Percentiles rank a stretch among this genome's conserved stretches.
These are phyloP conservation scores for Pichia sp. DNA, from an alignment of 1,139 yeast genomes.

Conservation along the genomic window DNA sequence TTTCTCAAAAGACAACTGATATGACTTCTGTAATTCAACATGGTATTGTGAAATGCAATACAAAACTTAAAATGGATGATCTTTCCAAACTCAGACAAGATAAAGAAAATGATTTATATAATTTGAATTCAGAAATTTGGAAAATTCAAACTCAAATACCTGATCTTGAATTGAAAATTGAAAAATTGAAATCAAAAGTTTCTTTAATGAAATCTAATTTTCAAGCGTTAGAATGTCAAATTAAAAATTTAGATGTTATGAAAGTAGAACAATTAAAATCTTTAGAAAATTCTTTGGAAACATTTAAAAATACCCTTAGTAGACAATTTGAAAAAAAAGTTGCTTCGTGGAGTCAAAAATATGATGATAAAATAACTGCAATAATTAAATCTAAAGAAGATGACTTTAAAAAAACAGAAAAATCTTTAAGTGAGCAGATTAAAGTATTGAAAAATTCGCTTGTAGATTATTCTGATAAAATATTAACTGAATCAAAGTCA, in stretches of 20 bases:
- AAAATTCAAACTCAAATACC: slow-evolving; percentile 21
- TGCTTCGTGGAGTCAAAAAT: too few relatives aligned
- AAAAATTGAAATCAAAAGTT: too few relatives aligned
- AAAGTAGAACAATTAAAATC: slow-evolving; percentile 8
- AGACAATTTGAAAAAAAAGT: too few relatives aligned
- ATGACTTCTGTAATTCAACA: too few relatives aligned
- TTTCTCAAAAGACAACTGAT: not conserved
- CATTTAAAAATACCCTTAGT: too few relatives aligned
- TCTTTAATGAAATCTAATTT: slow-evolving; percentile 10
- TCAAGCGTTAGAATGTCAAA: slow-evolving; percentile 16
- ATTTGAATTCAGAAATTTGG: slow-evolving; percentile 19
- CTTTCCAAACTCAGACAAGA: slow-evolving; percentile 5
- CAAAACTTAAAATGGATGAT: slow-evolving; percentile 5
- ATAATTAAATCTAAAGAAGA: slow-evolving; percentile 7
- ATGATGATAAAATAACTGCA: too few relatives aligned
- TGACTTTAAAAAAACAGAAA: slow-evolving; percentile 10
- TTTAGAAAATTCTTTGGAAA: too few relatives aligned
- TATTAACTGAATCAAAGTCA: slow-evolving; percentile 1
- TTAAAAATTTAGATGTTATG: slow-evolving; percentile 4
- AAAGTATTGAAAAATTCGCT: slow-evolving; percentile 7
- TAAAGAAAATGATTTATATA: slow-evolving; percentile 5
- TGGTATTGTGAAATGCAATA: not conserved
- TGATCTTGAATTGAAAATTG: slow-evolving; percentile 17
- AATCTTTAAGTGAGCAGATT: slow-evolving; percentile 7
- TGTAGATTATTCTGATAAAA: slow-evolving; percentile 5